Evolutionary conservation across 2,329 filamentous ascomycete genomes (phyloP).

Genomic region (Boeremia lycopersici): DNA sequence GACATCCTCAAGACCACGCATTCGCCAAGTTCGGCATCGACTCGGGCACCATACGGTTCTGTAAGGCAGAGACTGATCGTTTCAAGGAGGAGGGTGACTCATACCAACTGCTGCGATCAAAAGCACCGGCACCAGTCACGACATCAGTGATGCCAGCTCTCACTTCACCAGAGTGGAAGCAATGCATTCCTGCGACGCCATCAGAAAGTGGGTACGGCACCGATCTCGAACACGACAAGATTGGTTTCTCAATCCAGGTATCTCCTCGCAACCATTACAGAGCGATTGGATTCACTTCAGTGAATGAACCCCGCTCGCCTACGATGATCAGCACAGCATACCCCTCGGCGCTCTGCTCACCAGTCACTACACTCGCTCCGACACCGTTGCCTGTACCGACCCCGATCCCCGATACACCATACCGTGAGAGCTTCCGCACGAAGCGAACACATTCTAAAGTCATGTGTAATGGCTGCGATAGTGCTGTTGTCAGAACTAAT

Average conservation of each 20-base stretch:
- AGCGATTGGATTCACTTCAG: conserved; percentile 38
- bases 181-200: conserved; percentile 28
- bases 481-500: background rate
- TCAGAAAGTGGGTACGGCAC: conserved; percentile 51
- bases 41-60: conserved; percentile 44
- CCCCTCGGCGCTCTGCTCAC: conserved; percentile 15
- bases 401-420: conserved; percentile 19
- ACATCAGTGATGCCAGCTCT: conserved; percentile 21
- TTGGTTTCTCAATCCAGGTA: conserved; percentile 48
- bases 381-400: conserved; percentile 18
- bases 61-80: conserved; percentile 46
- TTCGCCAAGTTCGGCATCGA: conserved; percentile 60
- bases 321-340: conserved; percentile 16
- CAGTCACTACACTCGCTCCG: conserved; percentile 6
- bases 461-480: background rate
- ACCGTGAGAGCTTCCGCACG: conserved; percentile 17
- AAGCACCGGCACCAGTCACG: conserved; percentile 5
- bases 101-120: conserved; percentile 12
- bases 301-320: conserved; percentile 45
- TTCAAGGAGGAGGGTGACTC: conserved; percentile 39
- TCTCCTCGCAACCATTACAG: conserved; percentile 43
- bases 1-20: conserved; percentile 65
- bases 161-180: conserved; percentile 20
- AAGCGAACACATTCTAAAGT: conserved; percentile 42
- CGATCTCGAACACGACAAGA: conserved; percentile 49